phyloP scores from a whole-genome alignment of 805 yeast species.

The Suhomyces vadensis region DNA sequence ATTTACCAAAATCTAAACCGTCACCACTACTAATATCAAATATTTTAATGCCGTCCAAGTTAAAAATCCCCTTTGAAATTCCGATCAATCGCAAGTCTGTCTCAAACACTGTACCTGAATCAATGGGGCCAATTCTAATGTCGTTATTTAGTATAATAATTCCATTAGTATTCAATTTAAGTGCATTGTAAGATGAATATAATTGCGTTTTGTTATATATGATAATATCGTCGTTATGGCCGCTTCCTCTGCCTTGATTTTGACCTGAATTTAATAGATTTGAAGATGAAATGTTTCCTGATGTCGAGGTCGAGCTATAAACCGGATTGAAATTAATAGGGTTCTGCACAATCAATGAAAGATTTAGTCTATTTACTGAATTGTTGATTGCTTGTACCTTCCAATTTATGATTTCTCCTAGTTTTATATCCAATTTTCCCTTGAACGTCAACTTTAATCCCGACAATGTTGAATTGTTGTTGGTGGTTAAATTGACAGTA shows the following conservation, averaged over 20 bases:
- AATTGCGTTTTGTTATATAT: slow-evolving; percentile 26
- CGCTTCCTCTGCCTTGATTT: slow-evolving; percentile 9
- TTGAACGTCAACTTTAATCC: slow-evolving; percentile 53
- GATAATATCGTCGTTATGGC: slow-evolving; percentile 13
- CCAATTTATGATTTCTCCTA: slow-evolving; percentile 66
- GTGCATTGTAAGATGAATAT: slow-evolving; percentile 33
- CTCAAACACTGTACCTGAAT: slow-evolving; percentile 63
- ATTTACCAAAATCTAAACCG: slow-evolving; percentile 65
- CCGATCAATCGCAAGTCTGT: slow-evolving; percentile 62
- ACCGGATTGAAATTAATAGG: slow-evolving; percentile 25
- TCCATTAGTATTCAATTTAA: slow-evolving; percentile 51
- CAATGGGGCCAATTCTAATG: slow-evolving; percentile 60
- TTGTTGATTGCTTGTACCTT: slow-evolving; percentile 65
- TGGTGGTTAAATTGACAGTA: slow-evolving; percentile 37
- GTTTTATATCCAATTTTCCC: slow-evolving; percentile 59
- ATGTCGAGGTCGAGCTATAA: slow-evolving; percentile 11
- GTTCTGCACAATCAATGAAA: slow-evolving; percentile 47
- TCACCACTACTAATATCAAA: slow-evolving; percentile 67
- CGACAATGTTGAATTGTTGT: slow-evolving; percentile 32
- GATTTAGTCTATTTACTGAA: slow-evolving; percentile 49
- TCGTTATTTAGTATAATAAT: slow-evolving; percentile 66
- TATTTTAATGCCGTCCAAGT: slow-evolving; percentile 63
- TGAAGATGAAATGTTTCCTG: slow-evolving; percentile 17
- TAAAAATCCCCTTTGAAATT: slow-evolving; percentile 62
- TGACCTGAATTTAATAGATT: slow-evolving; percentile 15